Conservation (phyloP, 345 rosid species). For the Durio zibethinus region DNA sequence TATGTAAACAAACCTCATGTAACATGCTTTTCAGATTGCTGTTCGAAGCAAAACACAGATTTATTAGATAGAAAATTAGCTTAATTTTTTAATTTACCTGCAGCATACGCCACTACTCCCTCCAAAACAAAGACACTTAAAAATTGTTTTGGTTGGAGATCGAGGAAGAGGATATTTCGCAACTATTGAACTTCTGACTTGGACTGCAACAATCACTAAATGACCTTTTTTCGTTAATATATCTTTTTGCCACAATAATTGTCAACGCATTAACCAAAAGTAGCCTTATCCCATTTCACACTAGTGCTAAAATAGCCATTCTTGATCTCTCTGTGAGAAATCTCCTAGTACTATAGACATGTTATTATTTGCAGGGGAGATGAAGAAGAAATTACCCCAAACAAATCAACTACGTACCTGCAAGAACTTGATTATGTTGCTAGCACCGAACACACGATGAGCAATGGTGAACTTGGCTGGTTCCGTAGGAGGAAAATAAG, state of each 20-base stretch:
- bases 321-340: not conserved
- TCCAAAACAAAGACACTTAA: not conserved
- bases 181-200: not conserved
- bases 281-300: not conserved
- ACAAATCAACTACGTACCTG: slow-evolving; percentile 67
- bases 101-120: not conserved
- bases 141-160: not conserved
- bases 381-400: not conserved
- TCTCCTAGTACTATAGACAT: not conserved
- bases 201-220: not conserved
- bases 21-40: slow-evolving; percentile 7
- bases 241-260: not conserved
- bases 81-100: slow-evolving; percentile 12
- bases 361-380: not conserved
- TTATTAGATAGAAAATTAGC: not conserved
- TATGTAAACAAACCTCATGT: not conserved
- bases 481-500: slow-evolving; percentile 88
- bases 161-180: not conserved
- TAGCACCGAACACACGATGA: slow-evolving; percentile 92
- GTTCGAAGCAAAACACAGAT: not conserved
- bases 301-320: not conserved
- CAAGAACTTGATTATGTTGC: slow-evolving; percentile 88
- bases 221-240: not conserved
- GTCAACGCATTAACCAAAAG: not conserved
- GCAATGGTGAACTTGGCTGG: slow-evolving; percentile 84